phyloP scores from a whole-genome alignment of 1,139 yeast species.

The Candida glucosophila region DNA sequence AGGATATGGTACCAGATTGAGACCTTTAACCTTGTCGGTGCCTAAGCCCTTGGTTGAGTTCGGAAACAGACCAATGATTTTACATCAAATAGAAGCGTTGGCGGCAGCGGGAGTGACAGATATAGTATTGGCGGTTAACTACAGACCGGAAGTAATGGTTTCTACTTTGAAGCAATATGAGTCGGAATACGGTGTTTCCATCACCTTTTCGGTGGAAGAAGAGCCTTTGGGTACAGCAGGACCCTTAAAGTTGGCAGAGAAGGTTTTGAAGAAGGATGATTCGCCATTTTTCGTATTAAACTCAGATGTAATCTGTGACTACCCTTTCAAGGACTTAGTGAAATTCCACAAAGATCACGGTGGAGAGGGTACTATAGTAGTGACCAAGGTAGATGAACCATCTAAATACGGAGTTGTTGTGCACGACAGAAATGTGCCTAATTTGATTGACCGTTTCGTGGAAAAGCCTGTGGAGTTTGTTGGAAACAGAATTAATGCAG shows the following conservation, averaged over 20 bases:
- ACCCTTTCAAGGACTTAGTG: slow-evolving; percentile 90
- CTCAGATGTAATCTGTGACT: slow-evolving; percentile 98
- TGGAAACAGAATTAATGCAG: slow-evolving; percentile 96
- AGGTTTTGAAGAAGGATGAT: slow-evolving; percentile 86
- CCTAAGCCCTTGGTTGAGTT: slow-evolving; percentile 99
- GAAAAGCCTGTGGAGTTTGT: slow-evolving; percentile 99
- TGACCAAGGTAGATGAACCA: slow-evolving; percentile 99
- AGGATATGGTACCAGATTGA: slow-evolving; percentile 99
- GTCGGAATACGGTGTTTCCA: slow-evolving; percentile 85
- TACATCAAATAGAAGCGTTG: slow-evolving; percentile 96
- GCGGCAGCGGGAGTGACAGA: slow-evolving; percentile 99
- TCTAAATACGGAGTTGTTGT: slow-evolving; percentile 99
- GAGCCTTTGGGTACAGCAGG: slow-evolving; percentile 99
- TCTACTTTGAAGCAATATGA: slow-evolving; percentile 91
- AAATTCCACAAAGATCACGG: slow-evolving; percentile 93
- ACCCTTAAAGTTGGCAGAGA: slow-evolving; percentile 95
- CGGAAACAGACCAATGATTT: slow-evolving; percentile 95
- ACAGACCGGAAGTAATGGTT: slow-evolving; percentile 99
- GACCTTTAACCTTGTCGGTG: slow-evolving; percentile 93
- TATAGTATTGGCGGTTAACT: slow-evolving; percentile 96
- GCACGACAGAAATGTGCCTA: slow-evolving; percentile 86
- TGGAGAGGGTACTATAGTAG: slow-evolving; percentile 97
- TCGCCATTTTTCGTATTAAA: slow-evolving; percentile 96
- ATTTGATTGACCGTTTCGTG: slow-evolving; percentile 95
- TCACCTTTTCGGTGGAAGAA: slow-evolving; percentile 97